Percentiles rank a stretch among this genome's conserved stretches.
Conservation (phyloP, 441 rosid species). For the Adansonia rubrostipa region DNA sequence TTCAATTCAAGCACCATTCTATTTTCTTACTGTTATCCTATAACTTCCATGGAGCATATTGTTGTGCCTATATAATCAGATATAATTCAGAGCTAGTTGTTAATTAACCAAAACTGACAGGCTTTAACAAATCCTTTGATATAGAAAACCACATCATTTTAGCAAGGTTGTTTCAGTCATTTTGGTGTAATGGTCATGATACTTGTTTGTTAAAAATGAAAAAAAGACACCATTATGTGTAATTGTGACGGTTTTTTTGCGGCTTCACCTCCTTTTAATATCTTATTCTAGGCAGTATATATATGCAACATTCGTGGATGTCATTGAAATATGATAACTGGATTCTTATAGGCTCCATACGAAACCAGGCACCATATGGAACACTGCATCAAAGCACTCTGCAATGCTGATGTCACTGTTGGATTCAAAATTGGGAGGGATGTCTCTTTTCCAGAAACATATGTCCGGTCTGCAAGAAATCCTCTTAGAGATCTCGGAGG, state of each 20-base stretch:
- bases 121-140: neutral
- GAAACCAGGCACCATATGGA: conserved; percentile 97
- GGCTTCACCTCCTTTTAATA: neutral
- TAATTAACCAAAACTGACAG: neutral
- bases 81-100: neutral
- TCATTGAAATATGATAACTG: conserved; percentile 16
- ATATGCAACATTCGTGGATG: neutral
- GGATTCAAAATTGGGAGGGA: conserved; percentile 94
- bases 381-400: conserved; percentile 86
- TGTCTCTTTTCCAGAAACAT: conserved; percentile 92
- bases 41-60: neutral
- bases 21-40: neutral
- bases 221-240: too few species aligned
- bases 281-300: neutral
- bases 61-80: neutral
- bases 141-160: neutral
- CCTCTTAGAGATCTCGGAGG: conserved; percentile 93
- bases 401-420: conserved; percentile 85
- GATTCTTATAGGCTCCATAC: conserved; percentile 74
- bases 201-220: too few species aligned
- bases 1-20: conserved; percentile 29
- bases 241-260: neutral
- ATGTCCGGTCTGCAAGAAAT: conserved; percentile 81
- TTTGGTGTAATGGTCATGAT: neutral
- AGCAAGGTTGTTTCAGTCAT: too few species aligned